Percentiles rank a stretch among this genome's conserved stretches.
These are phyloP conservation scores for Tricholoma terreum DNA, from an alignment of 768 basidiomycete species.

Conservation along the genomic window DNA sequence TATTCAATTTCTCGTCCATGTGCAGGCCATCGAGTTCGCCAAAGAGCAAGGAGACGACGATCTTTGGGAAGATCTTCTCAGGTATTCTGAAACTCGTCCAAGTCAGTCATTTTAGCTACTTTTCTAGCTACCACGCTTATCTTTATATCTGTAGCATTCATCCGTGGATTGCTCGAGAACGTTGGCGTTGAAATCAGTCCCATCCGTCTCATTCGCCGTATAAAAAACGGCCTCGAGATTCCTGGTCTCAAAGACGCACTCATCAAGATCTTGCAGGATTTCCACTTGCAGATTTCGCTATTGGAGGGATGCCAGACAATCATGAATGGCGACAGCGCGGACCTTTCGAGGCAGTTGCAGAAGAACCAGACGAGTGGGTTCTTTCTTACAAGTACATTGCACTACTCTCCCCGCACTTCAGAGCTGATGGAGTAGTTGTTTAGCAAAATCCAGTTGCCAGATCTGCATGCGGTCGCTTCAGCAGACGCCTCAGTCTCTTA, in stretches of 20 bases:
- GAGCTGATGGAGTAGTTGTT: not conserved
- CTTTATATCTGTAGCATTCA: conserved; percentile 61
- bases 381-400: conserved; percentile 58
- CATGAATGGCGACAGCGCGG: conserved; percentile 76
- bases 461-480: conserved; percentile 63
- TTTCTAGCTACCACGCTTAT: conserved; percentile 2
- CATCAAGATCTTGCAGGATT: conserved; percentile 96
- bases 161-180: conserved; percentile 91
- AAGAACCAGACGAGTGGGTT: conserved; percentile 79
- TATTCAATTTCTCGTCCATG: not conserved
- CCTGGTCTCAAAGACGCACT: conserved; percentile 91
- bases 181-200: conserved; percentile 96
- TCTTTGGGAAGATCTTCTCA: conserved; percentile 94
- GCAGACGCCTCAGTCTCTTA: conserved; percentile 55
- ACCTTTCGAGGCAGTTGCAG: conserved; percentile 66
- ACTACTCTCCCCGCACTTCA: not conserved
- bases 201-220: conserved; percentile 88
- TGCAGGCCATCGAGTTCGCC: conserved; percentile 93
- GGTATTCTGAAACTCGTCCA: conserved; percentile 92
- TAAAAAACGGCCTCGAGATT: conserved; percentile 95
- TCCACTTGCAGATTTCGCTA: conserved; percentile 89
- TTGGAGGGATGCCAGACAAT: conserved; percentile 91
- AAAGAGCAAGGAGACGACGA: conserved; percentile 97
- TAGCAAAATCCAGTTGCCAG: conserved; percentile 64
- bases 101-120: conserved; percentile 40